Percentiles rank a stretch among this genome's conserved stretches.
phyloP scores from a whole-genome alignment of 441 rosid genomes.

The Capsella rubella region DNA sequence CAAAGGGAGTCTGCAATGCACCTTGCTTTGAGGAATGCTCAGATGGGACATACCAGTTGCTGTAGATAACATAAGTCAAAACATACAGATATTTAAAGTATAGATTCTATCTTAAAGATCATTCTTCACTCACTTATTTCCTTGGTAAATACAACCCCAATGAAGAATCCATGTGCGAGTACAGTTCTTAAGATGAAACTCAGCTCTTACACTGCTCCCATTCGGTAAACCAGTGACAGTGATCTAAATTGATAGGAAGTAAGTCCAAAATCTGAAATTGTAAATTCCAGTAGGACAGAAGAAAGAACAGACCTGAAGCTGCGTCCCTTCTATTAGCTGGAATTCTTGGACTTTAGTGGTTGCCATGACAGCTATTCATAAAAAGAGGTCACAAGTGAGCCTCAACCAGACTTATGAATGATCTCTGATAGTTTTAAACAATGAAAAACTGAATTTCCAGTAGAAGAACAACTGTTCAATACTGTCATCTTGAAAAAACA shows the following conservation, averaged over 20 bases:
- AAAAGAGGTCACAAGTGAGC: conserved; percentile 23
- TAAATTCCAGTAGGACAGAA: conserved; percentile 15
- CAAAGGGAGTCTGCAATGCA: conserved; percentile 69
- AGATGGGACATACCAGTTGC: conserved; percentile 66
- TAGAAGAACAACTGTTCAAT: conserved; percentile 1
- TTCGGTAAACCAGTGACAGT: conserved; percentile 54
- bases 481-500: conserved; percentile 12
- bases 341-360: conserved; percentile 52
- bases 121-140: conserved; percentile 52
- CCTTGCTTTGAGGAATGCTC: conserved; percentile 59
- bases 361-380: conserved; percentile 54
- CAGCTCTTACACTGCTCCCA: conserved; percentile 63
- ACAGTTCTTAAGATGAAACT: conserved; percentile 67
- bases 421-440: background rate
- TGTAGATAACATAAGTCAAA: conserved; percentile 41
- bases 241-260: conserved; percentile 45
- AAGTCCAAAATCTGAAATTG: conserved; percentile 15
- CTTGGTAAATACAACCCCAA: conserved; percentile 68
- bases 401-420: conserved; percentile 15
- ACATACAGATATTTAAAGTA: conserved; percentile 1
- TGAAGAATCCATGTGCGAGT: conserved; percentile 67
- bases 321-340: conserved; percentile 70
- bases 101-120: conserved; percentile 4
- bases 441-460: background rate
- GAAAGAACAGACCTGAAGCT: conserved; percentile 57